Base-by-base conservation (phyloP, 2,329 filamentous ascomycete genomes). In the Trichophyton simii region DNA sequence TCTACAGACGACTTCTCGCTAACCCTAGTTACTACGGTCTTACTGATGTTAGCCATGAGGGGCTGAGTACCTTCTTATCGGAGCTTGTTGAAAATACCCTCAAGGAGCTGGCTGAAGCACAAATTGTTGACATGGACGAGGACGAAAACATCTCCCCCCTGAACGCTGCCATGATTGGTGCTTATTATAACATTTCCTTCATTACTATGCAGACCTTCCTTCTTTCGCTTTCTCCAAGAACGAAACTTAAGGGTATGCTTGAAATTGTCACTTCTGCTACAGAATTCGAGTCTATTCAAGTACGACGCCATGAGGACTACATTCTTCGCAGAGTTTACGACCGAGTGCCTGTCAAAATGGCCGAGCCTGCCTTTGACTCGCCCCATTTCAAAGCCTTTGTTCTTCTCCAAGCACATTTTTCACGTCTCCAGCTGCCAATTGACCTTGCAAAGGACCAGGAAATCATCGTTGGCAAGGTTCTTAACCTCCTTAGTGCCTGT, bases 141-240 rank as follows among this genome's bases (percentile, higher is more conserved):
- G 92, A 97, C 71, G 92, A 95, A 68, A 86, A 86, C 0, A 87
- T 97, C 52, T 83, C 88, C 18, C 91, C 94, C 13, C 83, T 96
- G 68, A 97, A 99, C 73, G 88, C 92, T 1, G 94, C 94, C 67
- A 96, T 96, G 89, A 97, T 99, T 70, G 91, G 89, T 8, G 91
- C 94, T 1, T 97, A 99, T 80, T 99, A 99, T 82, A 97, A 96
- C 75, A 96, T 99, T 70, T 96, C 92, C 4, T 97, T 96, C 77
- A 89, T 96, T 73, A 99, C 94, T 2, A 99, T 99, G 91, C 92
- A 99, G 77, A 99, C 94, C 0, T 92, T 99, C 80, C 80, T 99
- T 59, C 80, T 99, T 61, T 99, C 94, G 13, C 82, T 99, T 55
- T 91, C 85, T 61, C 85, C 85, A 48, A 87, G 87, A 67, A 97